phyloP scores from a whole-genome alignment of 495 filamentous ascomycete species.

The Monascus purpureus region DNA sequence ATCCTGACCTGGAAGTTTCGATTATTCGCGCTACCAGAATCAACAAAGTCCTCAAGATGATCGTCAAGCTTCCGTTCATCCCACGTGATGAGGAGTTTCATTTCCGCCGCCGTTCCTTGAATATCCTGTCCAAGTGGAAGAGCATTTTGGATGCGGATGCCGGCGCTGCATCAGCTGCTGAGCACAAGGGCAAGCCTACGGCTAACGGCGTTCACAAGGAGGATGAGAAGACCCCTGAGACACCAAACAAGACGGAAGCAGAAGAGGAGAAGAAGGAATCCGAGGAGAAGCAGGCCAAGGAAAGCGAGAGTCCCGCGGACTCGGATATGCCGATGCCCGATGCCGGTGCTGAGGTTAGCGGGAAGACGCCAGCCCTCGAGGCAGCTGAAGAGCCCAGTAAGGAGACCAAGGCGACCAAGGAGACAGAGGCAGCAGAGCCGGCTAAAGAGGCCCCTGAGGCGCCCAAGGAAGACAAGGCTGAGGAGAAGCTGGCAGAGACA shows the following conservation, averaged over 20 bases:
- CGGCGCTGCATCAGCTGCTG: constrained; percentile 23
- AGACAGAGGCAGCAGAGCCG: constrained; percentile 4
- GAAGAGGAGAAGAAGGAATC: constrained; percentile 32
- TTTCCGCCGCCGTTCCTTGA: constrained; percentile 65
- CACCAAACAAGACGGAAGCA: constrained; percentile 23
- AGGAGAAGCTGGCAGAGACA: constrained; percentile 8
- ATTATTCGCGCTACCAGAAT: constrained; percentile 83
- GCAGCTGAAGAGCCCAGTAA: constrained; percentile 14
- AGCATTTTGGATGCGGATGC: constrained; percentile 50
- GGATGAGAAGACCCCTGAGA: constrained; percentile 25
- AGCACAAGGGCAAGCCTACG: constrained; percentile 30
- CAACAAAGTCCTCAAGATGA: constrained; percentile 85
- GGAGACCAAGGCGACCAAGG: constrained; percentile 11
- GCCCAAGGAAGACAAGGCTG: constrained; percentile 8
- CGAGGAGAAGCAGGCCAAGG: constrained; percentile 23
- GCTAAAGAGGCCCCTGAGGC: constrained; percentile 9
- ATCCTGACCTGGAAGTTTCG: constrained; percentile 65
- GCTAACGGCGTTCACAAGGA: constrained; percentile 41
- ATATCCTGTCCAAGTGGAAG: constrained; percentile 70
- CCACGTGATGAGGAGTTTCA: constrained; percentile 73
- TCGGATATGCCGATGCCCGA: constrained; percentile 28
- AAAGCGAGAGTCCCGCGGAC: constrained; percentile 14
- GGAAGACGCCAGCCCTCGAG: constrained; percentile 14
- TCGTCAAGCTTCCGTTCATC: constrained; percentile 68
- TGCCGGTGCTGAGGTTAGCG: constrained; percentile 5